A percentile compares a stretch with the other conserved stretches of the same genome.
Conservation (phyloP, 805 yeast species). For the Candida dajiaensis region DNA sequence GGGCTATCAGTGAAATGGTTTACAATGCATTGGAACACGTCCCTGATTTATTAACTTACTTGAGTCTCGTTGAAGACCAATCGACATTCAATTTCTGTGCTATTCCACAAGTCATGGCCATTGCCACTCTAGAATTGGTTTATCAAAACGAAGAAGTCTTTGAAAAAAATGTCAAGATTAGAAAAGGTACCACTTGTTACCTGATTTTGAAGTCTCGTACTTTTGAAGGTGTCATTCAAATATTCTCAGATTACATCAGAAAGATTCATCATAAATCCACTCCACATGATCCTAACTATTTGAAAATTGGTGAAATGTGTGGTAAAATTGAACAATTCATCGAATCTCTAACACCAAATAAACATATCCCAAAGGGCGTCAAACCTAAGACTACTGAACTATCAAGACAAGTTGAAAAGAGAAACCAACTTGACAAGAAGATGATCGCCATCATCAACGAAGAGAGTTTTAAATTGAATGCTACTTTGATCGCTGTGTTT, state of each 20-base stretch:
- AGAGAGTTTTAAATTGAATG: constrained; percentile 23
- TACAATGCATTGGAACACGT: constrained; percentile 75
- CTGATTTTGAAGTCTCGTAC: constrained; percentile 71
- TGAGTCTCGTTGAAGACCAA: constrained; percentile 73
- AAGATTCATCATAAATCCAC: constrained; percentile 72
- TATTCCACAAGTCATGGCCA: constrained; percentile 98
- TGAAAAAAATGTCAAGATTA: constrained; percentile 70
- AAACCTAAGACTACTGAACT: constrained; percentile 32
- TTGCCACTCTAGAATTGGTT: constrained; percentile 84
- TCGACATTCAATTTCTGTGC: constrained; percentile 89
- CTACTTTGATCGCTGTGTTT: constrained; percentile 9
- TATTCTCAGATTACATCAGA: constrained; percentile 70
- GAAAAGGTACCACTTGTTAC: constrained; percentile 81
- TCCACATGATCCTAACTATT: constrained; percentile 81
- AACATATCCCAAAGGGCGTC: constrained; percentile 50
- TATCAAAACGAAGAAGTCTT: constrained; percentile 76
- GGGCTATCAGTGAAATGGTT: constrained; percentile 78
- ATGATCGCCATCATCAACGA: constrained; percentile 19
- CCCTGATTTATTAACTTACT: constrained; percentile 66
- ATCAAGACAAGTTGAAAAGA: constrained; percentile 35
- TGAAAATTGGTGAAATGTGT: constrained; percentile 76
- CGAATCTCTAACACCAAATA: constrained; percentile 63
- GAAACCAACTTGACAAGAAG: constrained; percentile 36
- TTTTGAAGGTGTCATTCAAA: constrained; percentile 65
- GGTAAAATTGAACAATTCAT: constrained; percentile 87